A percentile compares a stretch with the other conserved stretches of the same genome.
Evolutionary conservation across 108 stramenopile species (phyloP).

Genomic region (Bacterosira constricta): DNA sequence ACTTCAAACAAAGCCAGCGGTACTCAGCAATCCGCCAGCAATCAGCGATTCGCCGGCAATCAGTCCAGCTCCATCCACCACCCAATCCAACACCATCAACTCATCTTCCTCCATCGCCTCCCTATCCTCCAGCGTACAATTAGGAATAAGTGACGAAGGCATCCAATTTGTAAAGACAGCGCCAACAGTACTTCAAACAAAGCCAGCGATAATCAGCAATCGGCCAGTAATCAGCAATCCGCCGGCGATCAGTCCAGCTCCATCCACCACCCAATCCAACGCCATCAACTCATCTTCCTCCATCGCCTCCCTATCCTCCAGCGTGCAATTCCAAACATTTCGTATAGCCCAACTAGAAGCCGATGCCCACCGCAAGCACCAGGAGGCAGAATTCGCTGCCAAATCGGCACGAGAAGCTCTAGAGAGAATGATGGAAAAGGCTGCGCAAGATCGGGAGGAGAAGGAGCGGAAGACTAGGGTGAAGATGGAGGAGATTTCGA

Average conservation of each 20-base stretch:
- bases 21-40: no score
- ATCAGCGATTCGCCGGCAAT: no score
- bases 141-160: no score
- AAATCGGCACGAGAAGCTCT: slow-evolving; percentile 23
- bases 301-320: slow-evolving; percentile 8
- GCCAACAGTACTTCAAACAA: no score
- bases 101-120: slow-evolving; percentile 11
- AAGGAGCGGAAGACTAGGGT: neutral
- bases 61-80: no score
- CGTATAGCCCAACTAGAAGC: slow-evolving; percentile 25
- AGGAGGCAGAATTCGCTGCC: slow-evolving; percentile 30
- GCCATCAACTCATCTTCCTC: neutral
- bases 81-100: no score
- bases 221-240: no score
- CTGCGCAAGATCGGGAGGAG: neutral
- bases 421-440: slow-evolving; percentile 26
- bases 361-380: slow-evolving; percentile 34
- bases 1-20: no score
- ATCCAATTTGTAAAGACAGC: no score
- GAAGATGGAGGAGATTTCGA: neutral
- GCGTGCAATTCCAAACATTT: neutral
- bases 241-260: no score
- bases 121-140: neutral
- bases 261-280: no score
- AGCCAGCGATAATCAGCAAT: no score